Conservation (phyloP, 2,329 filamentous ascomycete species). For the Immersiporthe knoxdaviesiana region DNA sequence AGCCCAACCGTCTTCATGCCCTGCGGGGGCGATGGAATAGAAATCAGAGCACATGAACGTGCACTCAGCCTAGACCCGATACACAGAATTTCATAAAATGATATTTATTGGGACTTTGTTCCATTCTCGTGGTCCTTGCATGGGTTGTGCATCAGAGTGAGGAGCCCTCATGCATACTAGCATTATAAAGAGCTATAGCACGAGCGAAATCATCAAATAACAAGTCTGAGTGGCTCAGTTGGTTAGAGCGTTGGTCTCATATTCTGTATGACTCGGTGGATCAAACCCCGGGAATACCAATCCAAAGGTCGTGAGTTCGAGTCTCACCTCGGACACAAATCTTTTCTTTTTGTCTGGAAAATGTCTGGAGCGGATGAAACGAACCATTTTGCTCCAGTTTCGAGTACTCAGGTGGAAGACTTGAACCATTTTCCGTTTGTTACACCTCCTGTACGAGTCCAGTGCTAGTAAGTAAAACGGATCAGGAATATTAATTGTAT, state of each 20-base stretch:
- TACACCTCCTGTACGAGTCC: not conserved
- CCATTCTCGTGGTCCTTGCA: not conserved
- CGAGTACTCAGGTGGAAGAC: not conserved
- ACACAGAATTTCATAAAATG: too few relatives aligned
- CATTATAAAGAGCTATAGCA: not conserved
- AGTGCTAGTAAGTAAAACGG: not conserved
- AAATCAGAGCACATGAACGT: too few relatives aligned
- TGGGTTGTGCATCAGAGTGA: too few relatives aligned
- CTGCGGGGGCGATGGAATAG: too few relatives aligned
- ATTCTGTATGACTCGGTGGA: conserved; percentile 30
- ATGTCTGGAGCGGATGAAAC: too few relatives aligned
- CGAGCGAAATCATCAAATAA: not conserved
- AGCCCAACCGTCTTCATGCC: too few relatives aligned
- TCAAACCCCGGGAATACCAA: conserved; percentile 32
- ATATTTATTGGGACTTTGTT: not conserved
- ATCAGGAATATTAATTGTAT: too few relatives aligned
- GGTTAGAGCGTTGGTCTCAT: conserved; percentile 46
- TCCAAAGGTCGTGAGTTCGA: conserved; percentile 39
- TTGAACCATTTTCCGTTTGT: not conserved
- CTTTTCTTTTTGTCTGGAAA: not conserved
- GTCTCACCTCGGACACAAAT: conserved; percentile 24
- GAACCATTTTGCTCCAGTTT: not conserved
- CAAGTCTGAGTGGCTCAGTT: conserved; percentile 42
- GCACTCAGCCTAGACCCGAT: too few relatives aligned
- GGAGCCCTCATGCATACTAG: too few relatives aligned